Base-by-base conservation (phyloP, 495 filamentous ascomycete genomes). In the Diplogelasinospora grovesii region DNA sequence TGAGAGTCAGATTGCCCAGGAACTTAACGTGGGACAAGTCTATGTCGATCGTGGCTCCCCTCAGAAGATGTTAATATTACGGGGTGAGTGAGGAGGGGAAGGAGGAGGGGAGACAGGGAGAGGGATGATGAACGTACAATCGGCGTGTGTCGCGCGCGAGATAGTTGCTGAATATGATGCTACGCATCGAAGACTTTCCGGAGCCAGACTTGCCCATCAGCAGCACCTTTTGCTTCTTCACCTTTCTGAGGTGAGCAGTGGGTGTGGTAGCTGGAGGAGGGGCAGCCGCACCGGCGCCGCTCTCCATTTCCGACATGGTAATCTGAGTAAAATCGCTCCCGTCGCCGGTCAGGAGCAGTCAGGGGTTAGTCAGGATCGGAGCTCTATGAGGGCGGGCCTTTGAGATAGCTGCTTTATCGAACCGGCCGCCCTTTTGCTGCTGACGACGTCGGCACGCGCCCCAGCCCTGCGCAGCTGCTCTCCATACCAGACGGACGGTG, bases 141-240 rank as follows among this genome's bases (percentile, higher is more conserved):
- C 92, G 72, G 19, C 92, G 81, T 4, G 95, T 94, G 69, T 98
- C 93, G 54, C 90, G 90, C 25, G 93, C 92, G 35, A 96, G 84
- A 51, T 95, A 96, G 63, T 98, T 97, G 68, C 83, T 89, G 66
- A 98, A 98, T 52, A 98, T 93, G 52, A 98, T 97, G 41, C 83
- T 89, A 38, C 93, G 78, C 92, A 98, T 98, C 34, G 88, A 95
- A 22, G 89, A 95, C 62, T 98, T 98, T n/a, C 92, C 92, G n/a
- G 90, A 94, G 43, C 92, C 92, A 47, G 84, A 89, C 69, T 96
- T 96, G 46, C 92, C 92, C 90, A 77, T 77, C 36, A 77, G 60
- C 5, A 77, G 61, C 19, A 77, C 73, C 59, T 77, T 77, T 57
- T 77, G 75, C 64, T 76, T 77, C 65, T 77, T 77, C 15, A 74